Evolutionary conservation across 352 stramenopile genomes (phyloP).

Genomic region (Globisporangium heterothallicum): DNA sequence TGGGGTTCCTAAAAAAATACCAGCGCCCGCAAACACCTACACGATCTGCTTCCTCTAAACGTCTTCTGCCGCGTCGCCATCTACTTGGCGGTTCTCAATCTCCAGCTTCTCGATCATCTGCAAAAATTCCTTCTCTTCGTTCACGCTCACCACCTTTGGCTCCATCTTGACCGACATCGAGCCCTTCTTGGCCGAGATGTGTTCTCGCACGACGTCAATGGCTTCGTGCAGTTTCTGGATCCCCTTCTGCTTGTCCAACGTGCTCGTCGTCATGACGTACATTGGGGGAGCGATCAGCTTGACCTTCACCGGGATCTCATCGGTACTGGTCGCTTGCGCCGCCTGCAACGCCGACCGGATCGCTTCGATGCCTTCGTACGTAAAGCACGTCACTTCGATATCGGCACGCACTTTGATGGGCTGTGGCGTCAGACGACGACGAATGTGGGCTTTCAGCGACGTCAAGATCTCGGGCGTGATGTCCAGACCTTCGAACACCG

Average conservation of each 20-base stretch:
- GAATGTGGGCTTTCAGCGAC: conserved; percentile 95
- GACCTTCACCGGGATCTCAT: conserved; percentile 95
- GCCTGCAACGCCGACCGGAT: conserved; percentile 95
- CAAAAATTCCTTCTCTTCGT: conserved; percentile 98
- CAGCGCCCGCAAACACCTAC: too few species aligned
- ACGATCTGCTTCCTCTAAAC: conserved; percentile 30
- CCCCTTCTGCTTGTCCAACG: conserved; percentile 96
- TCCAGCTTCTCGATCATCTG: conserved; percentile 99
- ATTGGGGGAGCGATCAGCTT: conserved; percentile 99
- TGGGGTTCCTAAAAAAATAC: too few species aligned
- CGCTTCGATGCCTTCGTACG: conserved; percentile 98
- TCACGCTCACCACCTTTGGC: conserved; percentile 97
- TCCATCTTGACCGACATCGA: conserved; percentile 97
- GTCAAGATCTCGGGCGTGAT: conserved; percentile 83
- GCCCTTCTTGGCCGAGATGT: conserved; percentile 95
- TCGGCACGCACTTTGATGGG: conserved; percentile 99
- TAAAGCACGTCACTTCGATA: conserved; percentile 99
- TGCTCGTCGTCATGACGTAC: conserved; percentile 99
- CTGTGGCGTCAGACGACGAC: conserved; percentile 95
- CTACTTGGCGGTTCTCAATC: conserved; percentile 97
- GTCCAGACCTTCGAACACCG: conserved; percentile 88
- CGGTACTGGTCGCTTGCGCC: conserved; percentile 76
- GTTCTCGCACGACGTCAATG: conserved; percentile 92
- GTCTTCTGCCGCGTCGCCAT: conserved; percentile 97
- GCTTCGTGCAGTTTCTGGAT: conserved; percentile 95